Conservation (phyloP, 2,329 filamentous ascomycete species). For the Penicillium palitans region DNA sequence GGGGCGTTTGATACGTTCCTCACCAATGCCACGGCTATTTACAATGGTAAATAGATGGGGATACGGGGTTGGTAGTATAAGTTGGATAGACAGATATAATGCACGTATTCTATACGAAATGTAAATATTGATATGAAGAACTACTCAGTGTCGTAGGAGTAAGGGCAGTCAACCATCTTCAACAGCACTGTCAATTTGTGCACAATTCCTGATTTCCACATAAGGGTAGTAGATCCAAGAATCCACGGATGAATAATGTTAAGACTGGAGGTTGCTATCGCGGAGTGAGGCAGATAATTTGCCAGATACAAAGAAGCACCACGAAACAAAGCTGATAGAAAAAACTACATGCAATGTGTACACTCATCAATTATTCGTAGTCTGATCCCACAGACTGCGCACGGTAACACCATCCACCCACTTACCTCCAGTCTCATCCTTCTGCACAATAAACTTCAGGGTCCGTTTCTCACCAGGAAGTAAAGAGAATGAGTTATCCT, state of each 20-base stretch:
- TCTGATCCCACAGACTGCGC: slow-evolving; percentile 55
- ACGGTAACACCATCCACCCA: slow-evolving; percentile 53
- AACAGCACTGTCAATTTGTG: too few relatives aligned
- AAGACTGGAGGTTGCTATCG: too few relatives aligned
- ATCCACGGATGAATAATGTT: too few relatives aligned
- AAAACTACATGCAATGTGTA: background rate
- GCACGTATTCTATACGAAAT: background rate
- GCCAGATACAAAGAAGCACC: background rate
- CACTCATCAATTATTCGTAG: slow-evolving; percentile 5
- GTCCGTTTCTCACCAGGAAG: slow-evolving; percentile 47
- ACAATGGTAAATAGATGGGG: background rate
- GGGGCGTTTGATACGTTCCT: background rate
- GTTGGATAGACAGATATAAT: background rate
- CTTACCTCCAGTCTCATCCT: slow-evolving; percentile 44
- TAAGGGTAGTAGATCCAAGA: too few relatives aligned
- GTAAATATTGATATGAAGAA: too few relatives aligned
- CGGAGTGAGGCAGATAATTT: too few relatives aligned
- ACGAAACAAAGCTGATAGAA: background rate
- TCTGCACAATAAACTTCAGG: slow-evolving; percentile 50
- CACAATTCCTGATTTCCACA: too few relatives aligned
- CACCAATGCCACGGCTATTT: background rate
- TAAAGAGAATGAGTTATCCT: slow-evolving; percentile 56
- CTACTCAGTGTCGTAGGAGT: too few relatives aligned
- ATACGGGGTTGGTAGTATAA: background rate
- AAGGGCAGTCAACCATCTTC: too few relatives aligned